phyloP scores from a whole-genome alignment of 2,329 filamentous ascomycete species.

The Pestalotiopsis sp. region DNA sequence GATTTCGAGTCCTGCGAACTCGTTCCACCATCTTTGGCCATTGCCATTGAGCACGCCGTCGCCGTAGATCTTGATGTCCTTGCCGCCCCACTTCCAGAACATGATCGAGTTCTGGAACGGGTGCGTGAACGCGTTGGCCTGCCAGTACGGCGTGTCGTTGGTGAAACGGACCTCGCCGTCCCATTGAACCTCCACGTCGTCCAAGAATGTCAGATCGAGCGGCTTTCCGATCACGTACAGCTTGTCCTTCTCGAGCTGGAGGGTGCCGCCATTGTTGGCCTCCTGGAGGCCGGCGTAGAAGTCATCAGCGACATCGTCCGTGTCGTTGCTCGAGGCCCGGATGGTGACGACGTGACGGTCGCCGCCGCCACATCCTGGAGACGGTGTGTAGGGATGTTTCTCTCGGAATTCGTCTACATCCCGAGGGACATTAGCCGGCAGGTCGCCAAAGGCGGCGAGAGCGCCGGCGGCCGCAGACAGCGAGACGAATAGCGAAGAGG shows the following conservation, averaged over 20 bases:
- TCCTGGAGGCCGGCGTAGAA: conserved; percentile 56
- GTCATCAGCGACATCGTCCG: conserved; percentile 58
- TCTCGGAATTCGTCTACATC: conserved; percentile 39
- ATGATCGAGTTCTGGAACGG: conserved; percentile 56
- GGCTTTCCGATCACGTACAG: conserved; percentile 62
- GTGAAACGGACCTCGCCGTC: conserved; percentile 58
- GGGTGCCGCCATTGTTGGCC: conserved; percentile 61
- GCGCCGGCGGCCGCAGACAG: conserved; percentile 27
- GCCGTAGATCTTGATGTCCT: conserved; percentile 63
- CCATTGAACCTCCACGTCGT: conserved; percentile 59
- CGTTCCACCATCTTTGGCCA: conserved; percentile 47
- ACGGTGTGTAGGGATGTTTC: conserved; percentile 38
- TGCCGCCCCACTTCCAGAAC: conserved; percentile 67
- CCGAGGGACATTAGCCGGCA: conserved; percentile 36
- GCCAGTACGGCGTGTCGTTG: conserved; percentile 47
- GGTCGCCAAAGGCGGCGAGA: conserved; percentile 24
- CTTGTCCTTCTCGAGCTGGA: conserved; percentile 55
- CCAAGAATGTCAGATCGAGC: conserved; percentile 59
- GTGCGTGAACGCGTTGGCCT: conserved; percentile 41
- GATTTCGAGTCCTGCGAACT: conserved; percentile 45
- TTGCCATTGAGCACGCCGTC: conserved; percentile 59
- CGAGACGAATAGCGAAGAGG: conserved; percentile 22
- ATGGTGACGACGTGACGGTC: conserved; percentile 46
- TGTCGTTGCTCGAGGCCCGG: conserved; percentile 53
- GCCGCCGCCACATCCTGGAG: conserved; percentile 16